Conservation (phyloP, 1,139 yeast genomes). For the Meyerozyma guilliermondii region DNA sequence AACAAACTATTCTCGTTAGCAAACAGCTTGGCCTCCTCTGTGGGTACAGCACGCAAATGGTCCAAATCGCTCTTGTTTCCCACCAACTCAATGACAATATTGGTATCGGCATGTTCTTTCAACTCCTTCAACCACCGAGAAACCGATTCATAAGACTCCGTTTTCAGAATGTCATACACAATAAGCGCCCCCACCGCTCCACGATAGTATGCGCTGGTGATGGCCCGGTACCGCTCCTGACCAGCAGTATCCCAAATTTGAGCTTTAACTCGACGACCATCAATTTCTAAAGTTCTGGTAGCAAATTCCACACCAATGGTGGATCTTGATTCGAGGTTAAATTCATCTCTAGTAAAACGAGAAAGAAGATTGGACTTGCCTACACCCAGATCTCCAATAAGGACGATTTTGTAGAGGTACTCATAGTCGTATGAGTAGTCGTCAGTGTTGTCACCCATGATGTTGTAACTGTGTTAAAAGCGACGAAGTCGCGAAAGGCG, state of each 20-base stretch:
- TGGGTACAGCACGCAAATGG: constrained; percentile 94
- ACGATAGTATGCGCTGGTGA: constrained; percentile 94
- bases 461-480: neutral
- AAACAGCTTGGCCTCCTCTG: constrained; percentile 94
- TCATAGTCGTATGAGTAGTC: constrained; percentile 93
- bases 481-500: neutral
- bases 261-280: constrained; percentile 93
- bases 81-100: constrained; percentile 91
- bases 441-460: constrained; percentile 49
- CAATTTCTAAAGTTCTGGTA: constrained; percentile 93
- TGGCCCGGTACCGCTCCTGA: constrained; percentile 96
- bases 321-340: constrained; percentile 88
- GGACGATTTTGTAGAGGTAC: constrained; percentile 88
- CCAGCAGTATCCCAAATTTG: constrained; percentile 99
- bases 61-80: constrained; percentile 94
- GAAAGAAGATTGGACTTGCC: constrained; percentile 94
- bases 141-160: constrained; percentile 89
- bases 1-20: constrained; percentile 89
- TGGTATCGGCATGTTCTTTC: constrained; percentile 95
- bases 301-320: constrained; percentile 98
- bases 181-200: constrained; percentile 98
- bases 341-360: constrained; percentile 92
- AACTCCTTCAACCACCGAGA: constrained; percentile 93
- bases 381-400: constrained; percentile 97
- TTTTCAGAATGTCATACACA: constrained; percentile 92